Conservation (phyloP, 2,329 filamentous ascomycete genomes). For the Diaporthe citri region DNA sequence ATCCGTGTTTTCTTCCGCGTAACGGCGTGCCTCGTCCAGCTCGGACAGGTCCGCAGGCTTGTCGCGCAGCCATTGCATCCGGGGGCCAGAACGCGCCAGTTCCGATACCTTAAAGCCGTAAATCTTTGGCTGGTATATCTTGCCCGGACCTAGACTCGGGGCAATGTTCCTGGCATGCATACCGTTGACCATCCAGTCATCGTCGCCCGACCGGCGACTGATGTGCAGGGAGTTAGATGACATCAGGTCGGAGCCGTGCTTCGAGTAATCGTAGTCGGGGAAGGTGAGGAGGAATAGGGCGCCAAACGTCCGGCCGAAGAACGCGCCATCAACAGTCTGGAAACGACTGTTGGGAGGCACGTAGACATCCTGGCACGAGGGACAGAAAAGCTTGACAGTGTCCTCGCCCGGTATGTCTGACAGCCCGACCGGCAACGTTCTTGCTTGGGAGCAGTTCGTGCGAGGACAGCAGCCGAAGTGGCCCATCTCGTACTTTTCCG, state of each 20-base stretch:
- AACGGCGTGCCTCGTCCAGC: constrained; percentile 80
- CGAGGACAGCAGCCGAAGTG: constrained; percentile 98
- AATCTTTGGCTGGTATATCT: constrained; percentile 94
- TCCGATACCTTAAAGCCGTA: constrained; percentile 97
- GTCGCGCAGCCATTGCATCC: constrained; percentile 96
- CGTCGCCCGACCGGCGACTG: constrained; percentile 53
- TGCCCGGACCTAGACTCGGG: constrained; percentile 83
- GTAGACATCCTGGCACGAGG: constrained; percentile 96
- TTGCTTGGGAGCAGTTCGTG: constrained; percentile 89
- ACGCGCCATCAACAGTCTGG: constrained; percentile 96
- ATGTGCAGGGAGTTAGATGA: constrained; percentile 49
- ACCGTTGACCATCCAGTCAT: constrained; percentile 79
- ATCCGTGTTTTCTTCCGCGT: constrained; percentile 67
- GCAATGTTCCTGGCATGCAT: constrained; percentile 89
- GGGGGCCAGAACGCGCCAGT: constrained; percentile 86
- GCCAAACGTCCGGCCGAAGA: constrained; percentile 97
- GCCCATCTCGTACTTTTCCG: constrained; percentile 96
- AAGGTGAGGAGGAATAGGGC: constrained; percentile 99
- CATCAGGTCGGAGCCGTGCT: constrained; percentile 74
- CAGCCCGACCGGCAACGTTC: constrained; percentile 91
- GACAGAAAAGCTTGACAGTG: constrained; percentile 98
- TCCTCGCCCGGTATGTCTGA: constrained; percentile 97
- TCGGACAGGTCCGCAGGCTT: constrained; percentile 84
- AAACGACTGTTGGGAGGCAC: constrained; percentile 97
- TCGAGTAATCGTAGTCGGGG: constrained; percentile 90